Evolutionary conservation across 345 rosid species (phyloP).

Genomic region (Microcos paniculata): DNA sequence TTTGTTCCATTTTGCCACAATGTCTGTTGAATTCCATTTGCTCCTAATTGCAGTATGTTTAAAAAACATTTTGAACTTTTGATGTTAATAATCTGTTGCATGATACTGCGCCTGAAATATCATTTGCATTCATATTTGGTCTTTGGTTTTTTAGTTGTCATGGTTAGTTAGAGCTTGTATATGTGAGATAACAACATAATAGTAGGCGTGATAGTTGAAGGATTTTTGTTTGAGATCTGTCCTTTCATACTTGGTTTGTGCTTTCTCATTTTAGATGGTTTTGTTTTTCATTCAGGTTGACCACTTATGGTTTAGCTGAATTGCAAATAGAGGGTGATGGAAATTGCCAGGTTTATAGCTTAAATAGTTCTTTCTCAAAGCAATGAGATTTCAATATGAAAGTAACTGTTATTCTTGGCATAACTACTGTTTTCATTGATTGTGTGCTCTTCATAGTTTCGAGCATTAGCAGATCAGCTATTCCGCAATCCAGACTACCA

Average conservation of each 20-base stretch:
- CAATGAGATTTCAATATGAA: neutral
- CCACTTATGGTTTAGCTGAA: constrained; percentile 80
- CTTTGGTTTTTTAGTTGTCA: neutral
- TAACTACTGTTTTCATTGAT: neutral
- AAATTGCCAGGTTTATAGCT: constrained; percentile 76
- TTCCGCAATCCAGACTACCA: constrained; percentile 81
- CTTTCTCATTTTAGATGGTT: constrained; percentile 14
- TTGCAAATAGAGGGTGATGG: constrained; percentile 94
- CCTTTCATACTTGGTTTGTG: constrained; percentile 3
- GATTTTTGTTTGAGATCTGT: neutral
- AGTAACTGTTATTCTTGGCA: neutral
- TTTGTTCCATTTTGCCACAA: neutral
- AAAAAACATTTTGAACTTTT: neutral
- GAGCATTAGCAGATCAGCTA: constrained; percentile 94
- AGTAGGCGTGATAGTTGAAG: neutral
- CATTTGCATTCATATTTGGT: neutral
- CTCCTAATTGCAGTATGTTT: too few relatives aligned
- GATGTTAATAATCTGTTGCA: neutral
- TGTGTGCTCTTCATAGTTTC: constrained; percentile 53
- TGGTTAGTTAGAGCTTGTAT: neutral
- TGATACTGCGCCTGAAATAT: neutral
- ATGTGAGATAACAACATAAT: neutral
- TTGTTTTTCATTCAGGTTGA: constrained; percentile 52
- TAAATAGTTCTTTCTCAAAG: neutral
- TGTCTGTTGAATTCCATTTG: neutral